Evolutionary conservation across 176 grass and related monocot genomes (phyloP).

Genomic region (Pontederia paniculata): DNA sequence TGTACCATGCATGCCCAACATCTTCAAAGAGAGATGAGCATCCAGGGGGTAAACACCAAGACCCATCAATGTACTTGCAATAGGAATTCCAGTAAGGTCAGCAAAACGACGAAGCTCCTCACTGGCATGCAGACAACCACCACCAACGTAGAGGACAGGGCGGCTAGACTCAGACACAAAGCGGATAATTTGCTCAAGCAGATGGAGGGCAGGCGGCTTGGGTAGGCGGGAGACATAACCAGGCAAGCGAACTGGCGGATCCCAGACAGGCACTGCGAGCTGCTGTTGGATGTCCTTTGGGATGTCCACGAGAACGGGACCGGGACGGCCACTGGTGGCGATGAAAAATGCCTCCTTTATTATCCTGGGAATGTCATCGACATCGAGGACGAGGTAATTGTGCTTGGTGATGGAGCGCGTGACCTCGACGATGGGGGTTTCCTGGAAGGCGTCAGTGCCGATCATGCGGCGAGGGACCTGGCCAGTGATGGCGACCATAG

Average conservation of each 20-base stretch:
- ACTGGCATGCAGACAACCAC: slow-evolving; percentile 62
- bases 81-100: slow-evolving; percentile 65
- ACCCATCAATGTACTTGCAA: slow-evolving; percentile 91
- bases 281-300: slow-evolving; percentile 99
- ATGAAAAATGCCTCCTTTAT: slow-evolving; percentile 90
- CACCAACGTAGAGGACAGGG: slow-evolving; percentile 82
- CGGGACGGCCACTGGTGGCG: slow-evolving; percentile 60
- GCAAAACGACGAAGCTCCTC: slow-evolving; percentile 68
- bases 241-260: slow-evolving; percentile 46
- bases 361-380: slow-evolving; percentile 85
- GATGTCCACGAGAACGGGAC: slow-evolving; percentile 82
- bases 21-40: slow-evolving; percentile 53
- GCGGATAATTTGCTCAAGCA: slow-evolving; percentile 78
- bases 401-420: slow-evolving; percentile 99
- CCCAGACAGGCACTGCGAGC: slow-evolving; percentile 66
- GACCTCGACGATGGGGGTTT: slow-evolving; percentile 97
- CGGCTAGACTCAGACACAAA: slow-evolving; percentile 59
- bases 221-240: slow-evolving; percentile 78
- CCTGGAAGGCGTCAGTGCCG: slow-evolving; percentile 94
- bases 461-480: slow-evolving; percentile 98
- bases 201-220: slow-evolving; percentile 35
- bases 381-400: slow-evolving; percentile 77
- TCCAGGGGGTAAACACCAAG: slow-evolving; percentile 76
- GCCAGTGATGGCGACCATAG: slow-evolving; percentile 84
- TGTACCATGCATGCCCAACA: slow-evolving; percentile 97